Evolutionary conservation across 1,284 basidiomycete species (phyloP), one percentile per base, ranked within the genome.

Genomic region (Mycosarcoma maydis): DNA sequence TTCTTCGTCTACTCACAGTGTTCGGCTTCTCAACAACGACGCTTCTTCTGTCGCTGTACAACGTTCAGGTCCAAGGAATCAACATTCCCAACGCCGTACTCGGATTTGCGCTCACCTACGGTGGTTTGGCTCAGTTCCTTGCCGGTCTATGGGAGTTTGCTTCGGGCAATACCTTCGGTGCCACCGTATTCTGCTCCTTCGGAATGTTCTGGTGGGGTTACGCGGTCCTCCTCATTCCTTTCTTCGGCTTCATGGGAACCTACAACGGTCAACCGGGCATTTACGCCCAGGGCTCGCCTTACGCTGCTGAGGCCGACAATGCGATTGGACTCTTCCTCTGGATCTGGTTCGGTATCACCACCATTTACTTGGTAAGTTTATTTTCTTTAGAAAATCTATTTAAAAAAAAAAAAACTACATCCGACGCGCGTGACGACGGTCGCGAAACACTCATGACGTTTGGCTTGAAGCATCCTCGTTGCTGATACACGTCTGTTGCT

Each of bases 101-200:
- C 23, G 66, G 60, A 4, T 60, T 64, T 19, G 66, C 59, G 3
- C 48, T 64, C 17, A 11, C 52, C 14, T 65, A 61, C 45, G 73
- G 73, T 19, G 73, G 73, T 33, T 45, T 69, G 3, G 59, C 55
- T 2, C 74, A 76, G 39, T 74, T 61, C 56, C 61, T 76, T 6
- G 74, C 74, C 8, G 74, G 74, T 20, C 51, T 76, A 6, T 75
- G 72, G 69, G 74, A 76, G 43, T 76, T 76, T 54, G 72, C 72
- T 0, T 24, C 29, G 24, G 74, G 74, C 10, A 76, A 76, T 65
- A 76, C 72, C 5, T 70, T 76, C 20, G 74, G 70, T 49, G 74
- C 62, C 13, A 72, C 72, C 16, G 64, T 74, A 11, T 76, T 70
- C 36, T 54, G 48, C 45, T 53, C 53, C 24, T 72, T 72, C 47